Evolutionary conservation across 2,329 filamentous ascomycete genomes (phyloP), one percentile per base, ranked within the genome.

Genomic region (Hymenoscyphus repandus): DNA sequence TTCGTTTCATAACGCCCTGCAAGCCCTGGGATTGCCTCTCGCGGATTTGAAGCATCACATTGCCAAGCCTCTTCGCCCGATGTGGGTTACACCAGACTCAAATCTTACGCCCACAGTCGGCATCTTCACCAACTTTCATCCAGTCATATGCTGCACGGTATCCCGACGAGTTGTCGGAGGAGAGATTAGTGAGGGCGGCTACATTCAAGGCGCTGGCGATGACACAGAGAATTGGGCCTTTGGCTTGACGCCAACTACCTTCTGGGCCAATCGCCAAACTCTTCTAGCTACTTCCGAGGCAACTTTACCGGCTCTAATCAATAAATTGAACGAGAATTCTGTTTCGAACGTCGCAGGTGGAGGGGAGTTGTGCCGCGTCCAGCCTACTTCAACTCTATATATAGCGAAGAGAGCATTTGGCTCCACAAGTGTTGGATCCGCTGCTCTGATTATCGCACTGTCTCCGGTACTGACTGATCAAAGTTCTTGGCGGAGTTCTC

Each of bases 181-280:
- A 2, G 88, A 92, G 65, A 74, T 80, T 59, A 80, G 80, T 27
- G 83, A 86, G 63, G 80, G 78, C 2, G 84, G 83, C 5, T 99
- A 99, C 64, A 86, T 99, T 52, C 93, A 97, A 69, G 93, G 93
- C 45, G 92, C 92, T 0, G 93, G 87, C 2, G 93, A 99, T 68
- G 93, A 99, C 66, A 89, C 87, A 11, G 93, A 99, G 73, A 89
- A 88, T 59, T 99, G 93, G 93, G 86, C 90, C 1, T 72, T 79
- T 47, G 90, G 89, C 0, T 77, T 97, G 13, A 93, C 88, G 0
- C 82, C 92, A 0, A 66, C 72, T 0, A 56, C 92, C 0, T 99
- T 96, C 69, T 99, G 93, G 93, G 69, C 68, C 2, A 74, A 96
- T 59, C 73, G 72, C 38, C 72, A 79, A 0, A 36, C 64, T 5